These are phyloP conservation scores for Anacardium occidentale DNA, from an alignment of 345 rosid genomes.

Conservation along the genomic window DNA sequence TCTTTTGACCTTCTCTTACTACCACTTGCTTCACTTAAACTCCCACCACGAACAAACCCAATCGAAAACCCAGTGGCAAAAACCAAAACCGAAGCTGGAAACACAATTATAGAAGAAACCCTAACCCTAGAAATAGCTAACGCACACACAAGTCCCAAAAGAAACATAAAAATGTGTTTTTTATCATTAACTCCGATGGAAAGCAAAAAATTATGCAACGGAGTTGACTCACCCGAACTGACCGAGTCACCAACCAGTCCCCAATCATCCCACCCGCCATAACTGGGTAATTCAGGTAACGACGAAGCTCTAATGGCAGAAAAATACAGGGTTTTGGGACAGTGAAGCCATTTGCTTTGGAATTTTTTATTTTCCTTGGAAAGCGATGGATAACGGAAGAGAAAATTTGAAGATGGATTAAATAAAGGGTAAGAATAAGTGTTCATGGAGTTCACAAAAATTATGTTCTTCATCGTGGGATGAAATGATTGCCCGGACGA, in stretches of 20 bases:
- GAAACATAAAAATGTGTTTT: slow-evolving; percentile 41
- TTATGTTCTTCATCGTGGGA: slow-evolving; percentile 32
- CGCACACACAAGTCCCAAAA: slow-evolving; percentile 51
- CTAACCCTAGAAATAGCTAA: slow-evolving; percentile 53
- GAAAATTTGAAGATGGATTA: slow-evolving; percentile 22
- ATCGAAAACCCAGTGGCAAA: slow-evolving; percentile 55
- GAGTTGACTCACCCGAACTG: slow-evolving; percentile 42
- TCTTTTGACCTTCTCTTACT: slow-evolving; percentile 40
- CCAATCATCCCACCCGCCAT: slow-evolving; percentile 61
- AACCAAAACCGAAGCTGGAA: slow-evolving; percentile 58
- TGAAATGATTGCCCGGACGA: not conserved
- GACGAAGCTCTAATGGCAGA: slow-evolving; percentile 22
- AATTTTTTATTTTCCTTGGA: slow-evolving; percentile 19
- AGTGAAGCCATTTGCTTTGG: slow-evolving; percentile 13
- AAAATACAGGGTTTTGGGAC: slow-evolving; percentile 6
- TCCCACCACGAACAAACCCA: slow-evolving; percentile 53
- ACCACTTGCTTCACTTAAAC: slow-evolving; percentile 26
- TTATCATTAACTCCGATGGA: slow-evolving; percentile 52
- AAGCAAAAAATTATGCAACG: slow-evolving; percentile 41
- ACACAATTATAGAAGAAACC: slow-evolving; percentile 45
- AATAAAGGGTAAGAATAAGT: slow-evolving; percentile 10
- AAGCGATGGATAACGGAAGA: slow-evolving; percentile 31
- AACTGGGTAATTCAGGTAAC: slow-evolving; percentile 22
- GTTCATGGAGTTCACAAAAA: slow-evolving; percentile 20
- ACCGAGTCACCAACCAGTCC: slow-evolving; percentile 28